Evolutionary conservation across 441 rosid genomes (phyloP), one percentile per base, ranked within the genome.

Genomic region (Geranium incanum): DNA sequence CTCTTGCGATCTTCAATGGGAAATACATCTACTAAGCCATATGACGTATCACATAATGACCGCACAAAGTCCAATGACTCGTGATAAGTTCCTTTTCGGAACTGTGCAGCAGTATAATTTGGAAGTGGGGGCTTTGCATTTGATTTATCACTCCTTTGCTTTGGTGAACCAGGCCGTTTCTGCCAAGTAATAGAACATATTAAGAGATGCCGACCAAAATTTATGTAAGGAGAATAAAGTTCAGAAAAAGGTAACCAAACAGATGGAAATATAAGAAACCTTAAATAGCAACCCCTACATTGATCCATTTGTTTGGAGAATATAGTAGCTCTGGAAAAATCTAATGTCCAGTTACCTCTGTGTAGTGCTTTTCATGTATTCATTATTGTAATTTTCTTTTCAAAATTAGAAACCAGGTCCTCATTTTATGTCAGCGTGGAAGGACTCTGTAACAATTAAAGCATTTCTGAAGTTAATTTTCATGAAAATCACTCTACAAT

Each of bases 1-100:
- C 83, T 80, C 84, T 95, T 92, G 70, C 98, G 89, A 82, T 95
- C 99, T 87, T 95, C 99, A 71, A 88, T 86, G 33, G 98, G 98
- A 86, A 95, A 95, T 69, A 95, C 82, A 81, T 95, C 99, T 45
- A 92, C 98, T 78, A 95, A 84, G 68, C 93, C 93, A 82, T 89
- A 95, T n/a, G 99, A 95, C 69, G 95, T 95, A 41, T 95, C 99
- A 72, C 98, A 95, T 65, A 95, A 73, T 18, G 93, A 81, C 80
- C 81, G 89, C 75, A 95, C 99, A 88, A 95, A 91, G 74, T 95
- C 97, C 85, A 95, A 85, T 18, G 99, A 95, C 76, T 88, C 92
- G 11, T 87, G 93, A 85, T 90, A 95, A 72, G 98, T 86, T 72
- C 95, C 98, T 80, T 95, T 95, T 48, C 96, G 87, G 74, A 88